These are phyloP conservation scores for Purpureocillium lavendulum DNA, from an alignment of 2,329 filamentous ascomycete species.

Conservation along the genomic window DNA sequence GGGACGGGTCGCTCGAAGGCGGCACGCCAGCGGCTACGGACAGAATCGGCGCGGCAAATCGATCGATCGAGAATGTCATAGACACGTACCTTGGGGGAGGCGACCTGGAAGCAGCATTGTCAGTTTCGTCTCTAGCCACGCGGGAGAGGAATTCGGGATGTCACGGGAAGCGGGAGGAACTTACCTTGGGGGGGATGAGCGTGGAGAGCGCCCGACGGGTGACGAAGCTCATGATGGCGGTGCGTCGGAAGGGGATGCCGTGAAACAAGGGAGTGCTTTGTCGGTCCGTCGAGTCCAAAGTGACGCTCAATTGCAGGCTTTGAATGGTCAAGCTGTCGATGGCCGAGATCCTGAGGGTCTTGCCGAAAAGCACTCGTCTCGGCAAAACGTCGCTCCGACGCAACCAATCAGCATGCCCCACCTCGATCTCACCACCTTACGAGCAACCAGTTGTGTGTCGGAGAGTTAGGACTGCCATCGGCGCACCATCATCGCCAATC, in stretches of 20 bases:
- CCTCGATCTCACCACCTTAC: slow-evolving; percentile 15
- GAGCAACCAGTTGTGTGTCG: not conserved
- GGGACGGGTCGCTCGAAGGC: too few species aligned
- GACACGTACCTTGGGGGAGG: slow-evolving; percentile 65
- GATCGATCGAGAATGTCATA: too few species aligned
- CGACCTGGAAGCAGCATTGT: slow-evolving; percentile 48
- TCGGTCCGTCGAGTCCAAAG: slow-evolving; percentile 21
- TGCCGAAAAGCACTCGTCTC: slow-evolving; percentile 43
- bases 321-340: slow-evolving; percentile 16
- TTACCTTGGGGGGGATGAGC: slow-evolving; percentile 97
- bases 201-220: slow-evolving; percentile 89
- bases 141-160: slow-evolving; percentile 6
- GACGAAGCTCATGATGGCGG: slow-evolving; percentile 81
- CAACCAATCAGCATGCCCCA: slow-evolving; percentile 30
- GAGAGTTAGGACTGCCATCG: slow-evolving; percentile 13
- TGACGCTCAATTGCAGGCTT: slow-evolving; percentile 26
- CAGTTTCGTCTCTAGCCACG: slow-evolving; percentile 25
- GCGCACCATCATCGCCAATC: slow-evolving; percentile 20
- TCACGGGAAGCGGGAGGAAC: slow-evolving; percentile 12
- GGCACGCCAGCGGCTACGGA: too few species aligned
- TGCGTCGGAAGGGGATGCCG: slow-evolving; percentile 10
- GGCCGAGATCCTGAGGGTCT: slow-evolving; percentile 17
- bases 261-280: slow-evolving; percentile 15
- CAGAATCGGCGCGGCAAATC: too few species aligned
- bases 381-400: slow-evolving; percentile 33